phyloP scores from a whole-genome alignment of 441 rosid genomes.

The Theobroma grandiflorum region DNA sequence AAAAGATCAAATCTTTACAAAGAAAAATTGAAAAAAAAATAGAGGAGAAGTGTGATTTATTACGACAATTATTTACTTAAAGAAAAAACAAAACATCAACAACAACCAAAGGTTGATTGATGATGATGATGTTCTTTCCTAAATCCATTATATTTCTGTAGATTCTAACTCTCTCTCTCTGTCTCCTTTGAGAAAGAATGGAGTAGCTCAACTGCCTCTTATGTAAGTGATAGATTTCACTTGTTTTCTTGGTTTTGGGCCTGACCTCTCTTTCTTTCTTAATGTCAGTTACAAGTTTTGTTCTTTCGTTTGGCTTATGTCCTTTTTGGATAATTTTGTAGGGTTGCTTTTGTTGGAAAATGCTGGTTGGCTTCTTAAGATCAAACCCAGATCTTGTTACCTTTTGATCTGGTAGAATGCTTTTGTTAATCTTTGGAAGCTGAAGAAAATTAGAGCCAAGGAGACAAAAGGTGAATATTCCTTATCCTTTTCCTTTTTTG shows the following conservation, averaged over 20 bases:
- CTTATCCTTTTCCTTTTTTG: constrained; percentile 22
- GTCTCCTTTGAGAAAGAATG: constrained; percentile 4
- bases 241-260: neutral
- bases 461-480: constrained; percentile 31
- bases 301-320: constrained; percentile 23
- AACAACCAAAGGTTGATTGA: constrained; percentile 32
- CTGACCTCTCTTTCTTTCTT: constrained; percentile 1
- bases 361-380: constrained; percentile 42
- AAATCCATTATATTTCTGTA: constrained; percentile 20
- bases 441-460: constrained; percentile 28
- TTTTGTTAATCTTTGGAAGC: constrained; percentile 29
- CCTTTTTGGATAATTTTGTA: constrained; percentile 23
- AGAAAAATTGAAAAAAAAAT: constrained; percentile 15
- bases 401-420: constrained; percentile 43
- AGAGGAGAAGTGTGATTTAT: constrained; percentile 10
- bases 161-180: constrained; percentile 14
- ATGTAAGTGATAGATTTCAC: constrained; percentile 30
- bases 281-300: constrained; percentile 8
- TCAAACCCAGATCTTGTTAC: constrained; percentile 55
- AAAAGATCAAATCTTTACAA: constrained; percentile 6
- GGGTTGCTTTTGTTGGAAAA: constrained; percentile 31
- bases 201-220: constrained; percentile 35
- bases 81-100: constrained; percentile 29
- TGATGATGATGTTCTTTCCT: constrained; percentile 17
- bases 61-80: constrained; percentile 28